A percentile compares a stretch with the other conserved stretches of the same genome.
phyloP scores from a whole-genome alignment of 139 green algal genomes.

The Chlamydomonas sphaeroides region DNA sequence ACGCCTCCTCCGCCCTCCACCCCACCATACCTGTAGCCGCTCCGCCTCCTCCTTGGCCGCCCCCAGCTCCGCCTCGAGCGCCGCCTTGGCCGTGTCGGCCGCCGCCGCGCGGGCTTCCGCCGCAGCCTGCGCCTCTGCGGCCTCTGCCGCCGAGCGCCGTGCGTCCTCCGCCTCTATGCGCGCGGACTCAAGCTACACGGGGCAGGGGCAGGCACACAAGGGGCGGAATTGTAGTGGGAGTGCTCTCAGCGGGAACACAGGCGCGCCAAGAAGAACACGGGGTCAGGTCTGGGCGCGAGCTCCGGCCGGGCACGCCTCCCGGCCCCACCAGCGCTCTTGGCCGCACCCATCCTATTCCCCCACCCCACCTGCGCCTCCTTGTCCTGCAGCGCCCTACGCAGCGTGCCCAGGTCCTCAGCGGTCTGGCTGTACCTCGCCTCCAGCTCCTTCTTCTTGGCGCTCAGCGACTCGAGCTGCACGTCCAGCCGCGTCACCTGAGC shows the following conservation, averaged over 20 bases:
- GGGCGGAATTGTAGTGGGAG: too few species aligned
- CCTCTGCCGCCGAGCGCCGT: not conserved
- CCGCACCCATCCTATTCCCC: too few species aligned
- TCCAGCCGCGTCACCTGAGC: slow-evolving; percentile 6
- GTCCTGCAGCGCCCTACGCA: slow-evolving; percentile 13
- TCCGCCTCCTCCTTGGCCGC: not conserved
- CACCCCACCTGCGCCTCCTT: slow-evolving; percentile 10
- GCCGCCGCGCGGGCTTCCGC: not conserved
- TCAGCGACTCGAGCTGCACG: slow-evolving; percentile 11
- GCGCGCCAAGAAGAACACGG: too few species aligned
- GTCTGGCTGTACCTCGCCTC: not conserved
- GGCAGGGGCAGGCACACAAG: too few species aligned
- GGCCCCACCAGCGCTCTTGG: too few species aligned
- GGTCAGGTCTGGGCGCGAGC: too few species aligned
- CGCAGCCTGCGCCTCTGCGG: not conserved
- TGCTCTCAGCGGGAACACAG: too few species aligned
- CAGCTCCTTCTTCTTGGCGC: not conserved
- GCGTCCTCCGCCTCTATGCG: not conserved
- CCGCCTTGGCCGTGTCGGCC: not conserved
- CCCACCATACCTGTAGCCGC: slow-evolving; percentile 2
- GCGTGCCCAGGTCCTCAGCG: not conserved
- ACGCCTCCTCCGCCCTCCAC: too few species aligned
- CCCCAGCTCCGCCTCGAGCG: not conserved
- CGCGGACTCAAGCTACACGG: not conserved
- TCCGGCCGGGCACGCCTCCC: too few species aligned